A percentile compares a stretch with the other conserved stretches of the same genome.
These are phyloP conservation scores for Moesziomyces sp. DNA, from an alignment of 1,284 basidiomycete genomes.

Conservation along the genomic window DNA sequence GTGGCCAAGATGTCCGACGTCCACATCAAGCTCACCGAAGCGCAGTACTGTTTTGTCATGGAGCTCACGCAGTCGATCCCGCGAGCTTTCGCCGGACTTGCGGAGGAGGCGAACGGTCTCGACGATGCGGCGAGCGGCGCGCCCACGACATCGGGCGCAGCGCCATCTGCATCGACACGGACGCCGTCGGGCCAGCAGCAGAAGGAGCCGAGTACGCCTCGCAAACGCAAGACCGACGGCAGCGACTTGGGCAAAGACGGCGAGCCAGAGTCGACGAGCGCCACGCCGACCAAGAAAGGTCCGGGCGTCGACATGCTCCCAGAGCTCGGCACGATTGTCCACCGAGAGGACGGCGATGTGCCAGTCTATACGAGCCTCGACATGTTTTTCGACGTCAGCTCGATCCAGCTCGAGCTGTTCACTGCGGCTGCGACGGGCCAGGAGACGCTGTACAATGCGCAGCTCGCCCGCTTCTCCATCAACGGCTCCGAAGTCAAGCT, in stretches of 20 bases:
- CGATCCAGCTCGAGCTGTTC: constrained; percentile 92
- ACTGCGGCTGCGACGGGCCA: constrained; percentile 76
- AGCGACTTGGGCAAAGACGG: constrained; percentile 19
- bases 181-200: constrained; percentile 17
- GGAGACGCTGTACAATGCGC: constrained; percentile 78
- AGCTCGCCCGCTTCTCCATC: constrained; percentile 86
- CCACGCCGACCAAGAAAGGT: constrained; percentile 28
- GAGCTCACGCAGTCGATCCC: constrained; percentile 80
- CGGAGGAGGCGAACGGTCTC: constrained; percentile 63
- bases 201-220: constrained; percentile 16
- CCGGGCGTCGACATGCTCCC: constrained; percentile 70
- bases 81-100: constrained; percentile 71
- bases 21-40: constrained; percentile 86
- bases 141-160: background rate
- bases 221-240: constrained; percentile 7
- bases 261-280: constrained; percentile 4
- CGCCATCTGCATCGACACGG: constrained; percentile 2
- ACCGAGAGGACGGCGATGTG: constrained; percentile 43
- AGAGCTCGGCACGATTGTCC: constrained; percentile 69
- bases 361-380: constrained; percentile 74
- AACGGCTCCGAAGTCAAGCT: constrained; percentile 82
- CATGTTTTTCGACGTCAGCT: constrained; percentile 78
- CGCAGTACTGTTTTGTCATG: constrained; percentile 86
- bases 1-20: constrained; percentile 86
- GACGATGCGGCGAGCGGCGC: constrained; percentile 48